Percentiles rank a stretch among this genome's conserved stretches.
These are phyloP conservation scores for Pseudohalonectria lignicola DNA, from an alignment of 2,329 filamentous ascomycete species.

Conservation along the genomic window DNA sequence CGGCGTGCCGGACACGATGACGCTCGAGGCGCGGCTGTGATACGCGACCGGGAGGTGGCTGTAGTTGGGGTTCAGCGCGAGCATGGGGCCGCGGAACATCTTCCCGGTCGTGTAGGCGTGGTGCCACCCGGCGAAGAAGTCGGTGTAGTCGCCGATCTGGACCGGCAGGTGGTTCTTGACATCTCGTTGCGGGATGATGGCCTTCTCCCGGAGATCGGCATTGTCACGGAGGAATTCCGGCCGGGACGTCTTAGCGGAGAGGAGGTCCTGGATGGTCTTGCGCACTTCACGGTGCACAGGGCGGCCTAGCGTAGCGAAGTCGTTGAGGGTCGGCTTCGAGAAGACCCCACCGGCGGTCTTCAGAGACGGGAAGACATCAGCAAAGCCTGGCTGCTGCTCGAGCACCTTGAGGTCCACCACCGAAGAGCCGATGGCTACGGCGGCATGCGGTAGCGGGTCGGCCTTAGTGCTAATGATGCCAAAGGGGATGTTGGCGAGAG, in stretches of 20 bases:
- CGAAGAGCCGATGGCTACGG: conserved; percentile 58
- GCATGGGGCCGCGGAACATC: conserved; percentile 61
- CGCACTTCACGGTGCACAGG: conserved; percentile 58
- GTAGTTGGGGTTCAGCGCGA: conserved; percentile 73
- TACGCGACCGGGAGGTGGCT: conserved; percentile 73
- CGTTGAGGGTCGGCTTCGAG: conserved; percentile 19
- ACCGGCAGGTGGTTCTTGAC: conserved; percentile 63
- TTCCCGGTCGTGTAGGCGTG: conserved; percentile 60
- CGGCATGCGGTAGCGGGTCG: conserved; percentile 34
- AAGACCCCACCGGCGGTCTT: conserved; percentile 10
- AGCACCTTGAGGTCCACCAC: conserved; percentile 57
- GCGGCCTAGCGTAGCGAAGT: conserved; percentile 62
- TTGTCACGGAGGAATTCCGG: conserved; percentile 55
- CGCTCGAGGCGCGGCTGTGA: conserved; percentile 65
- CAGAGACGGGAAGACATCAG: conserved; percentile 14
- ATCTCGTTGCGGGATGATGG: conserved; percentile 46
- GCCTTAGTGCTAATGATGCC: conserved; percentile 54
- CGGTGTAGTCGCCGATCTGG: conserved; percentile 72
- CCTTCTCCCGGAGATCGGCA: conserved; percentile 38
- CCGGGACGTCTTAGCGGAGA: conserved; percentile 43
- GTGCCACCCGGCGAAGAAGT: conserved; percentile 74
- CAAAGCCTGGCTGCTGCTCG: conserved; percentile 46
- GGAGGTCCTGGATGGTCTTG: conserved; percentile 55
- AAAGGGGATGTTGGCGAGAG: conserved; percentile 65
- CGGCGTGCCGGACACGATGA: conserved; percentile 64